phyloP scores from a whole-genome alignment of 2,329 filamentous ascomycete genomes.

The Tolypocladium paradoxum region DNA sequence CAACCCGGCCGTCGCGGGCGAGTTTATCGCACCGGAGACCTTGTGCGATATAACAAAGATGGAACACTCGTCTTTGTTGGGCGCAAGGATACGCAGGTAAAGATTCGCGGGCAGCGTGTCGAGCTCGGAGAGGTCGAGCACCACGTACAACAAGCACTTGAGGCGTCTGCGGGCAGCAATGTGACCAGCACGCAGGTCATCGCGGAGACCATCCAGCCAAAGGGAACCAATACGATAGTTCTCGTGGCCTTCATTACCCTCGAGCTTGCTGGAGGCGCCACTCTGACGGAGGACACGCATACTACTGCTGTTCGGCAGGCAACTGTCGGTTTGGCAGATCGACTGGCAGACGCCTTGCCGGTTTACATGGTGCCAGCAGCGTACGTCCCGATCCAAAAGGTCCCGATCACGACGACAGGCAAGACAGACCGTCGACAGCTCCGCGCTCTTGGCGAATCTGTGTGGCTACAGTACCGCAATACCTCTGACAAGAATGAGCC shows the following conservation, averaged over 20 bases:
- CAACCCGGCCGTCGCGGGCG: slow-evolving; percentile 6
- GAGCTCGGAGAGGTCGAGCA: slow-evolving; percentile 25
- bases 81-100: slow-evolving; percentile 43
- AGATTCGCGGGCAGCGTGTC: slow-evolving; percentile 41
- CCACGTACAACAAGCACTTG: slow-evolving; percentile 1
- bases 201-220: slow-evolving; percentile 4
- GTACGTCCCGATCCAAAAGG: slow-evolving; percentile 4
- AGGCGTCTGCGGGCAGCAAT: not conserved
- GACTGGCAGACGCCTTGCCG: slow-evolving; percentile 3
- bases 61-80: slow-evolving; percentile 30
- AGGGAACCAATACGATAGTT: slow-evolving; percentile 1
- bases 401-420: slow-evolving; percentile 7
- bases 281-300: not conserved
- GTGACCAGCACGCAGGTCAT: slow-evolving; percentile 1
- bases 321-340: not conserved
- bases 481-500: not conserved
- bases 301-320: not conserved
- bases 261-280: not conserved
- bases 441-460: slow-evolving; percentile 2
- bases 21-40: slow-evolving; percentile 36
- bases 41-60: slow-evolving; percentile 26
- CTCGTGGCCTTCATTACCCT: slow-evolving; percentile 7
- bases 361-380: slow-evolving; percentile 9
- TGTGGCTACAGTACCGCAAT: not conserved
- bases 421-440: slow-evolving; percentile 8